Conservation (phyloP, 108 stramenopile species). For the Parietichytrium sp. region DNA sequence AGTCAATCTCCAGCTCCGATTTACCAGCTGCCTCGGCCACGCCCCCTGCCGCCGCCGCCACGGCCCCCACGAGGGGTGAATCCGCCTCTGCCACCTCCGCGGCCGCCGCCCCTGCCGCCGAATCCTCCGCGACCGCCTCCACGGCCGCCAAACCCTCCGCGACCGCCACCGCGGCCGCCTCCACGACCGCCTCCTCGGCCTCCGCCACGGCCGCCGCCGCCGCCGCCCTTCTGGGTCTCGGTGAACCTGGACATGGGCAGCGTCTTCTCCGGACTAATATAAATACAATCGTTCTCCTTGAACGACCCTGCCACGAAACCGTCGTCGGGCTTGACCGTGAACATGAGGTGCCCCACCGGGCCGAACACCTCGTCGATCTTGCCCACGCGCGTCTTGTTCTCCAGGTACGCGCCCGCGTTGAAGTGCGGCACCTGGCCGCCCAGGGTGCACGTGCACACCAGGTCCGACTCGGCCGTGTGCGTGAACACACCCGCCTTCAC, state of each 20-base stretch:
- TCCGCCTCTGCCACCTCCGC: slow-evolving; percentile 27
- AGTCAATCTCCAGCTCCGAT: too few species aligned
- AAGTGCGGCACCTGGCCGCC: slow-evolving; percentile 90
- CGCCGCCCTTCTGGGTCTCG: slow-evolving; percentile 60
- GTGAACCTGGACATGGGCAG: slow-evolving; percentile 88
- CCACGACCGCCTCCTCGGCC: slow-evolving; percentile 2
- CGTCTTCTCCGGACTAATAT: slow-evolving; percentile 86
- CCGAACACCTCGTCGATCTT: slow-evolving; percentile 98
- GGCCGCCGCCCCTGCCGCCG: slow-evolving; percentile 60
- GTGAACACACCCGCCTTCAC: slow-evolving; percentile 58
- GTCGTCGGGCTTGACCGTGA: slow-evolving; percentile 92
- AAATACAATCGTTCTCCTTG: slow-evolving; percentile 81
- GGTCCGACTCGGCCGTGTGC: slow-evolving; percentile 60
- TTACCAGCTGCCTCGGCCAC: slow-evolving; percentile 48
- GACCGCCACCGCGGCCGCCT: slow-evolving; percentile 42
- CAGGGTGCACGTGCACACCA: slow-evolving; percentile 61
- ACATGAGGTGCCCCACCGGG: slow-evolving; percentile 82
- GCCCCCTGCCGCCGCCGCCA: slow-evolving; percentile 42
- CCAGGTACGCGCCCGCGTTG: slow-evolving; percentile 94
- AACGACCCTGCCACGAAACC: slow-evolving; percentile 85
- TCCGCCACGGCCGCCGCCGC: slow-evolving; percentile 41
- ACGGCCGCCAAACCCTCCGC: slow-evolving; percentile 63
- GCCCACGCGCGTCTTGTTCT: slow-evolving; percentile 94
- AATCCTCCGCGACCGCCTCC: slow-evolving; percentile 47
- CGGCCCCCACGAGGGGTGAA: slow-evolving; percentile 47